These are phyloP conservation scores for Phylloporus scabripes DNA, from an alignment of 768 basidiomycete species.

Conservation along the genomic window DNA sequence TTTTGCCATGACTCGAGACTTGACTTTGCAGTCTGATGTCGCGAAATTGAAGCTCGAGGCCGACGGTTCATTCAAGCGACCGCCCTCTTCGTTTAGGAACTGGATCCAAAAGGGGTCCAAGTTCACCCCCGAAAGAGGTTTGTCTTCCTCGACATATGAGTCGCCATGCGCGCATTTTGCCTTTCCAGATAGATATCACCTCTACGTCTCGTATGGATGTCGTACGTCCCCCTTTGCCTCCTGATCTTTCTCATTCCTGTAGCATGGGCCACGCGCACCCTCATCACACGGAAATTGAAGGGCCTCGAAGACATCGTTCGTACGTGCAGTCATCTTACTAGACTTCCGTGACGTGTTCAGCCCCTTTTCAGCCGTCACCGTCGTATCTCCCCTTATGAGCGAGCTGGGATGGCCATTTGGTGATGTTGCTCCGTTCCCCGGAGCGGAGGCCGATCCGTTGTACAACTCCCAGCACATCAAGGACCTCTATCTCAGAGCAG, in stretches of 20 bases:
- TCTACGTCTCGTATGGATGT: conserved; percentile 84
- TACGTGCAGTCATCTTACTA: conserved; percentile 33
- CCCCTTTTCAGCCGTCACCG: conserved; percentile 53
- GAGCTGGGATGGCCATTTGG: conserved; percentile 85
- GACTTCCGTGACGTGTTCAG: not conserved
- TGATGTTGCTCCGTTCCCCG: conserved; percentile 58
- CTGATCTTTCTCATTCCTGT: not conserved
- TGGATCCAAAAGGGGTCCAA: conserved; percentile 50
- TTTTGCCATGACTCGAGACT: conserved; percentile 24
- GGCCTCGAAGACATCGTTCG: conserved; percentile 82
- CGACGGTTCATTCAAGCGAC: conserved; percentile 66
- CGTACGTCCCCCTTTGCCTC: conserved; percentile 43
- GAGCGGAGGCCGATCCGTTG: conserved; percentile 70
- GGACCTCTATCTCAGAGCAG: conserved; percentile 77
- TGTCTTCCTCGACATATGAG: conserved; percentile 11
- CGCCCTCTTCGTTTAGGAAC: conserved; percentile 49
- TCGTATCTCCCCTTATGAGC: conserved; percentile 86
- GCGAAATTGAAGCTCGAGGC: conserved; percentile 45
- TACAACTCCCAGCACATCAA: conserved; percentile 65
- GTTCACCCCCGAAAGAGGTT: conserved; percentile 75
- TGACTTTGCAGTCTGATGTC: conserved; percentile 44
- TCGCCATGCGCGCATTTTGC: not conserved
- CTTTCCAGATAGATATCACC: conserved; percentile 74
- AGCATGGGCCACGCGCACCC: conserved; percentile 92
- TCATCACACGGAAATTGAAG: conserved; percentile 88